phyloP scores from a whole-genome alignment of 768 basidiomycete genomes.

The Pluteus cervinus region DNA sequence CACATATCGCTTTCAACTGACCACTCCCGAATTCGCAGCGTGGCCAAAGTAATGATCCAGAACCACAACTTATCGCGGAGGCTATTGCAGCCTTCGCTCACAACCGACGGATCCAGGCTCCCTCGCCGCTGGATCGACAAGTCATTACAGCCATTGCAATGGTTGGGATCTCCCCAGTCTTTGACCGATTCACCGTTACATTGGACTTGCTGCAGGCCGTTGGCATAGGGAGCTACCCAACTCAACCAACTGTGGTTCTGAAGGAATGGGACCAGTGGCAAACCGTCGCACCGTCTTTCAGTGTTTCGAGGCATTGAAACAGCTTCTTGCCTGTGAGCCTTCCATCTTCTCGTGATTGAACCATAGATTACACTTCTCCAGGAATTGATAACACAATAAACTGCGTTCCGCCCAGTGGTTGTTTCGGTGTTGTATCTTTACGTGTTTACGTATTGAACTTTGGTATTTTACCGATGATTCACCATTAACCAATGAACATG shows the following conservation, averaged over 20 bases:
- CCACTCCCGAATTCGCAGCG: slow-evolving; percentile 1
- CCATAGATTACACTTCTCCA: no score
- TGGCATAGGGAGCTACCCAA: neutral
- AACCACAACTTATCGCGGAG: slow-evolving; percentile 24
- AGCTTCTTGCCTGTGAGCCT: no score
- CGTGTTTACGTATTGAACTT: no score
- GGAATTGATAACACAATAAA: no score
- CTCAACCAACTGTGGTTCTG: slow-evolving; percentile 1
- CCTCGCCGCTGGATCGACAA: slow-evolving; percentile 11
- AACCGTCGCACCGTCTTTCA: neutral
- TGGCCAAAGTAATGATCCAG: slow-evolving; percentile 13
- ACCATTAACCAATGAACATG: no score
- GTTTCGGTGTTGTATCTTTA: no score
- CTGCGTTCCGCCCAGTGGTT: no score
- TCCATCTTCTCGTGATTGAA: no score
- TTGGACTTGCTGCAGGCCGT: neutral
- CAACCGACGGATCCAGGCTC: slow-evolving; percentile 11
- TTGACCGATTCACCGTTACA: slow-evolving; percentile 19
- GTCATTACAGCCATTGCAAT: slow-evolving; percentile 21
- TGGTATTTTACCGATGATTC: no score
- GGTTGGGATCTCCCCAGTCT: slow-evolving; percentile 20
- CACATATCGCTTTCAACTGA: no score
- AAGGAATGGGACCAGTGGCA: slow-evolving; percentile 1
- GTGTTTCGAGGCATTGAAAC: slow-evolving; percentile 2
- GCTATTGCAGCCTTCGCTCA: slow-evolving; percentile 26